A percentile compares a stretch with the other conserved stretches of the same genome.
phyloP scores from a whole-genome alignment of 352 stramenopile species.

The Pythium insidiosum region DNA sequence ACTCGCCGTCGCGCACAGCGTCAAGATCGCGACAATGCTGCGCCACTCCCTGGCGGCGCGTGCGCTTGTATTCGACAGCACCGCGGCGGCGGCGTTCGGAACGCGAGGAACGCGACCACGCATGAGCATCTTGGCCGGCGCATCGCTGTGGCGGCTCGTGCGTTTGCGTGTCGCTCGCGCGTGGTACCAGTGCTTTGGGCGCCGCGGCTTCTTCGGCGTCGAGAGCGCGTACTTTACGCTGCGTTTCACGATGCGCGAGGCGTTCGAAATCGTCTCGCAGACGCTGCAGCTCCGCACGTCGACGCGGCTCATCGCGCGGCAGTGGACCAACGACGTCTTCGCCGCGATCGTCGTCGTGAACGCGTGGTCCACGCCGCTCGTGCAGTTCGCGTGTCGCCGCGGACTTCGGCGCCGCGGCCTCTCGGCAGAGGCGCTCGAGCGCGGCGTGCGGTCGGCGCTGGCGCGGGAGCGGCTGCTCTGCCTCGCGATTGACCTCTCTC shows the following conservation, averaged over 20 bases:
- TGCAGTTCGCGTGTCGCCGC: slow-evolving; percentile 7
- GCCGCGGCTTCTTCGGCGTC: slow-evolving; percentile 9
- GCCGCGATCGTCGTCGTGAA: slow-evolving; percentile 13
- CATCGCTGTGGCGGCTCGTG: too few relatives aligned
- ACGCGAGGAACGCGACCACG: too few relatives aligned
- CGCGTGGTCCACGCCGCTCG: slow-evolving; percentile 15
- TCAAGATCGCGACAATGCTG: too few relatives aligned
- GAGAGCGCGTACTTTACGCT: slow-evolving; percentile 15
- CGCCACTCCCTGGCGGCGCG: too few relatives aligned
- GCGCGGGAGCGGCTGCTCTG: too few relatives aligned
- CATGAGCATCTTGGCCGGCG: too few relatives aligned
- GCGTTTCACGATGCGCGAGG: slow-evolving; percentile 13
- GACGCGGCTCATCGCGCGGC: slow-evolving; percentile 1
- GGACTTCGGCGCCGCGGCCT: slow-evolving; percentile 16
- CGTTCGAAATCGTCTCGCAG: slow-evolving; percentile 12
- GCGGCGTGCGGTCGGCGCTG: too few relatives aligned
- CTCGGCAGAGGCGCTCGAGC: too few relatives aligned
- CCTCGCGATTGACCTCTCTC: slow-evolving; percentile 19
- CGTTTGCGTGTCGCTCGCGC: too few relatives aligned
- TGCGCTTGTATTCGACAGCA: too few relatives aligned
- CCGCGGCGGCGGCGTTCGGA: too few relatives aligned
- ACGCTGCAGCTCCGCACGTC: slow-evolving; percentile 12
- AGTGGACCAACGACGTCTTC: slow-evolving; percentile 17
- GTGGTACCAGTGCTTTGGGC: slow-evolving; percentile 1
- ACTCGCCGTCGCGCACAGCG: too few relatives aligned